These are phyloP conservation scores for Podaxis sp. DNA, from an alignment of 768 basidiomycete genomes.

Conservation along the genomic window DNA sequence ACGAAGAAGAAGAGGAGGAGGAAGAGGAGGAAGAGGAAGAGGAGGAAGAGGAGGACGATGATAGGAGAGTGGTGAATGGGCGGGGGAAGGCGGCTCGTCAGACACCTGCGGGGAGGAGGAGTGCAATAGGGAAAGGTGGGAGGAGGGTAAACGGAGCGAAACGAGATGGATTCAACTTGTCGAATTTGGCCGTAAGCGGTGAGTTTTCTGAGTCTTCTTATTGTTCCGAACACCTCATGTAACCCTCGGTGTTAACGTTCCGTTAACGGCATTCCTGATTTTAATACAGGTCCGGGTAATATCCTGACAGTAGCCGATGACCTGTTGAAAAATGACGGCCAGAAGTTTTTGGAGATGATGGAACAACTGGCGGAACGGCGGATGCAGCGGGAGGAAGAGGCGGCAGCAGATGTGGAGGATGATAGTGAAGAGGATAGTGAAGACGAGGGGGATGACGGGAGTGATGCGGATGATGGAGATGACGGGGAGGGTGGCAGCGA, in stretches of 20 bases:
- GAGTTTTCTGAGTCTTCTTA: constrained; percentile 25
- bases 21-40: constrained; percentile 53
- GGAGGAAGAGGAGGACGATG: constrained; percentile 58
- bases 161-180: constrained; percentile 76
- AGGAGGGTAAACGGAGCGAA: constrained; percentile 9
- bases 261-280: constrained; percentile 4
- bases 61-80: constrained; percentile 40
- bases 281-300: constrained; percentile 71
- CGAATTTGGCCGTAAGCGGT: constrained; percentile 83
- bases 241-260: background rate
- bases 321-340: constrained; percentile 96
- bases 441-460: constrained; percentile 58
- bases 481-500: constrained; percentile 62
- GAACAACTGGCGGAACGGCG: constrained; percentile 95
- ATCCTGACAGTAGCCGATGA: constrained; percentile 99
- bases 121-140: constrained; percentile 36
- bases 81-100: constrained; percentile 30
- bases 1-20: constrained; percentile 48
- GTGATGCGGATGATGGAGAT: constrained; percentile 61
- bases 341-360: constrained; percentile 99
- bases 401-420: constrained; percentile 44
- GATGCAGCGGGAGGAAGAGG: constrained; percentile 84
- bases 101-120: constrained; percentile 18
- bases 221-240: constrained; percentile 14
- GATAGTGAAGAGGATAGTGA: constrained; percentile 49